These are phyloP conservation scores for Moniliophthora roreri DNA, from an alignment of 1,284 basidiomycete species.

Conservation along the genomic window DNA sequence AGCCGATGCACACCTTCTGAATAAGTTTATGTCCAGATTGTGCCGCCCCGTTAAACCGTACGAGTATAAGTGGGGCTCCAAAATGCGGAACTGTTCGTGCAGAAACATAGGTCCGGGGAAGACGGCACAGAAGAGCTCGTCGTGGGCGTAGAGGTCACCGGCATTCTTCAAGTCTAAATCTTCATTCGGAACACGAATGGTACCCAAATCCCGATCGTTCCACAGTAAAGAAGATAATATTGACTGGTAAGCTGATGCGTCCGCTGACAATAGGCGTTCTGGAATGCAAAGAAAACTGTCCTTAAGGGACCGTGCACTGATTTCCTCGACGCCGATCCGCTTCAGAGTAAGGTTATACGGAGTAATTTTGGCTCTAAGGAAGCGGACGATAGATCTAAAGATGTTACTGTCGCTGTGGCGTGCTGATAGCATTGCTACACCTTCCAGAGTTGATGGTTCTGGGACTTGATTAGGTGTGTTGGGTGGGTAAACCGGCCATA, in stretches of 20 bases:
- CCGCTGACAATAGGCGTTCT: too few species aligned
- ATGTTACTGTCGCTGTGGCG: too few species aligned
- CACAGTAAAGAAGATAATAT: too few species aligned
- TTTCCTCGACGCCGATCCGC: too few species aligned
- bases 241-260: too few species aligned
- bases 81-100: not conserved
- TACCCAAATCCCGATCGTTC: too few species aligned
- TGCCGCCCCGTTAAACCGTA: conserved; percentile 26
- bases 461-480: not conserved
- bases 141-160: not conserved
- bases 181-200: not conserved
- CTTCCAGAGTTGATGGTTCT: not conserved
- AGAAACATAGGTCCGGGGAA: not conserved
- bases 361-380: too few species aligned
- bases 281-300: too few species aligned
- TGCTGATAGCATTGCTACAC: not conserved
- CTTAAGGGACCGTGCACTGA: too few species aligned
- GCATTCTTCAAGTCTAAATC: not conserved
- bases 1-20: conserved; percentile 30
- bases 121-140: not conserved
- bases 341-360: too few species aligned
- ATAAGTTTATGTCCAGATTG: conserved; percentile 29
- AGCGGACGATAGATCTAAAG: too few species aligned
- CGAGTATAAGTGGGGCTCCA: not conserved
- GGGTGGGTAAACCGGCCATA: not conserved